Conservation (phyloP, 176 grass and related monocot species). For the Aegilops tauschii region DNA sequence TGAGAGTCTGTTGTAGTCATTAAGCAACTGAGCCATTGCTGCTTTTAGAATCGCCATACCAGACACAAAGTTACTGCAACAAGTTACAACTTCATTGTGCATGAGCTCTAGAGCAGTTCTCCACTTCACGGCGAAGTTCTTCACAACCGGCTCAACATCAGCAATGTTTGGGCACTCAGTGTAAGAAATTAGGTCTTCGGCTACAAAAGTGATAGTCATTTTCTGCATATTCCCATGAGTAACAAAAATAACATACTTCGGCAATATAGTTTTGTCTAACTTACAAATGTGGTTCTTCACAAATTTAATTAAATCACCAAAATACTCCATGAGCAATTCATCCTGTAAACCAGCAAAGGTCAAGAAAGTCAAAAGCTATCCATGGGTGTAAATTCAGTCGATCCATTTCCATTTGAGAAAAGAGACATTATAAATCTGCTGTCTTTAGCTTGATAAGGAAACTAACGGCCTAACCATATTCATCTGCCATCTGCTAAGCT, state of each 20-base stretch:
- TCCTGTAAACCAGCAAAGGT: conserved; percentile 53
- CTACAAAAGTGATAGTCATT: conserved; percentile 48
- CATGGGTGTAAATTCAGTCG: background rate
- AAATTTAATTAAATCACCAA: conserved; percentile 66
- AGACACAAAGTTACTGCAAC: conserved; percentile 82
- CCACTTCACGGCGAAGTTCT: conserved; percentile 80
- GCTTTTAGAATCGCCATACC: conserved; percentile 87
- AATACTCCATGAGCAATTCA: conserved; percentile 86
- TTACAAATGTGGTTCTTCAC: conserved; percentile 68
- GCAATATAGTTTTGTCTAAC: conserved; percentile 32
- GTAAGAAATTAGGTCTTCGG: conserved; percentile 66
- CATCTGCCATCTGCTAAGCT: background rate
- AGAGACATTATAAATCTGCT: background rate
- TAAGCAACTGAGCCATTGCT: conserved; percentile 74
- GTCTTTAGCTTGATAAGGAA: background rate
- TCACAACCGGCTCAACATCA: conserved; percentile 62
- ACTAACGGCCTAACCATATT: background rate
- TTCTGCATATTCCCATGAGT: conserved; percentile 3
- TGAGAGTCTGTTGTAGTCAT: conserved; percentile 83
- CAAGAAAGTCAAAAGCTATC: background rate
- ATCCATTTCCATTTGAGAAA: conserved; percentile 8
- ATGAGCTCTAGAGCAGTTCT: conserved; percentile 71
- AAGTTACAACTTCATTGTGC: conserved; percentile 92
- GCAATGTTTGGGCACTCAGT: conserved; percentile 40
- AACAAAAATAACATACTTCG: background rate